Evolutionary conservation across 1,139 yeast species (phyloP).

Genomic region (Saccharomyces uvarum): DNA sequence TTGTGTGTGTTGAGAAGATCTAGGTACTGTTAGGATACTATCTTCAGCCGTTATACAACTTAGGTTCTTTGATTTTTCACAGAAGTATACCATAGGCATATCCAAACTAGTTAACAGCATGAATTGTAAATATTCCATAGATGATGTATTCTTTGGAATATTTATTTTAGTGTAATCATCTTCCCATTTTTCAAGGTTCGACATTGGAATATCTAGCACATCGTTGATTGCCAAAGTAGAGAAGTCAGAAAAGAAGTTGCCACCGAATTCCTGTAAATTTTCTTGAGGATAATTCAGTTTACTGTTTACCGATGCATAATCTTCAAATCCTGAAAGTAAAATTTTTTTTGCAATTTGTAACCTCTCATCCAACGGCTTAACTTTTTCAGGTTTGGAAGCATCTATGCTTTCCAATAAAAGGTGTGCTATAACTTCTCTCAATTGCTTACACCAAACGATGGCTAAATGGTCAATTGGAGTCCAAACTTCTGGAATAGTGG

Average conservation of each 20-base stretch:
- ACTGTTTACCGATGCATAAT: slow-evolving; percentile 11
- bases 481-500: slow-evolving; percentile 89
- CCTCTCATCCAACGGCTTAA: slow-evolving; percentile 45
- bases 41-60: slow-evolving; percentile 40
- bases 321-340: slow-evolving; percentile 56
- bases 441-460: slow-evolving; percentile 92
- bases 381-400: slow-evolving; percentile 37
- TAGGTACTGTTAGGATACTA: slow-evolving; percentile 40
- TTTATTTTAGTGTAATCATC: slow-evolving; percentile 1
- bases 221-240: not conserved
- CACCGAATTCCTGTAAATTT: not conserved
- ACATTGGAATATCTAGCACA: not conserved
- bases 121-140: slow-evolving; percentile 6
- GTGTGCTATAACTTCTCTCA: slow-evolving; percentile 56
- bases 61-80: slow-evolving; percentile 24
- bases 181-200: not conserved
- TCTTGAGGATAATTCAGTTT: not conserved
- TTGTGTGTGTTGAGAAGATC: slow-evolving; percentile 32
- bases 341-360: slow-evolving; percentile 47
- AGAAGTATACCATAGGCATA: slow-evolving; percentile 12
- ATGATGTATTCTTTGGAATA: not conserved
- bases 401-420: slow-evolving; percentile 57
- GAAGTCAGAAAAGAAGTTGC: not conserved
- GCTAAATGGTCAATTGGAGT: slow-evolving; percentile 93
- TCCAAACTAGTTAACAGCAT: slow-evolving; percentile 14